Evolutionary conservation across 106 monocot species (phyloP).

Genomic region (Hemerocallis citrina): DNA sequence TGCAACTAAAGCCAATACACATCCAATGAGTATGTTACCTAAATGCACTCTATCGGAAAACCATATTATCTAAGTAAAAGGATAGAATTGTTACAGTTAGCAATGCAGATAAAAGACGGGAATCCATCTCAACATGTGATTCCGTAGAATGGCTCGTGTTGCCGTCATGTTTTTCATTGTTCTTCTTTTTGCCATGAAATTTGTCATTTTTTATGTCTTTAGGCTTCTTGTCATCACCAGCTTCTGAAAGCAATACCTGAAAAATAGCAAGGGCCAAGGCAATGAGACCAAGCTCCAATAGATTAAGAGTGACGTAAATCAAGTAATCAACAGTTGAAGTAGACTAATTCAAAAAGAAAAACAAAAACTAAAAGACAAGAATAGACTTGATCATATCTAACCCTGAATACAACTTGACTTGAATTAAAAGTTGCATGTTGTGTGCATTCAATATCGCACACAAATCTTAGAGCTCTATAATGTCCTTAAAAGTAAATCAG

Average conservation of each 20-base stretch:
- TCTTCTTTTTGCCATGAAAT: constrained; percentile 18
- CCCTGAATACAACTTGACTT: too few species aligned
- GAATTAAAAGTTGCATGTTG: too few species aligned
- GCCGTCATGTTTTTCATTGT: constrained; percentile 15
- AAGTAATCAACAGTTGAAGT: neutral
- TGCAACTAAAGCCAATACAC: too few species aligned
- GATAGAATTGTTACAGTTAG: constrained; percentile 52
- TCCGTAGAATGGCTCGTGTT: constrained; percentile 21
- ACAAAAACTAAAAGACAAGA: neutral
- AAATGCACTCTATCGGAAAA: too few species aligned
- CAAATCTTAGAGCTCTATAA: too few species aligned
- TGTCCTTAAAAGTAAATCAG: too few species aligned
- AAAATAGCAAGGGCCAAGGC: constrained; percentile 1
- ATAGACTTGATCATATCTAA: too few species aligned
- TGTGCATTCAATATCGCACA: too few species aligned
- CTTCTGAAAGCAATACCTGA: constrained; percentile 71
- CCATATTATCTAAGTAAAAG: too few species aligned
- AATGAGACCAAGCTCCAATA: neutral
- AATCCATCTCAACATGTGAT: constrained; percentile 79
- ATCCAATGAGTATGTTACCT: too few species aligned
- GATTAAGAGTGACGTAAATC: neutral
- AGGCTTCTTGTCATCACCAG: constrained; percentile 22
- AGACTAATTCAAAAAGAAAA: neutral
- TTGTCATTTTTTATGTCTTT: constrained; percentile 21
- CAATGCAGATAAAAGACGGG: constrained; percentile 73